These are phyloP conservation scores for Seminavis robusta DNA, from an alignment of 108 stramenopile species.

Conservation along the genomic window DNA sequence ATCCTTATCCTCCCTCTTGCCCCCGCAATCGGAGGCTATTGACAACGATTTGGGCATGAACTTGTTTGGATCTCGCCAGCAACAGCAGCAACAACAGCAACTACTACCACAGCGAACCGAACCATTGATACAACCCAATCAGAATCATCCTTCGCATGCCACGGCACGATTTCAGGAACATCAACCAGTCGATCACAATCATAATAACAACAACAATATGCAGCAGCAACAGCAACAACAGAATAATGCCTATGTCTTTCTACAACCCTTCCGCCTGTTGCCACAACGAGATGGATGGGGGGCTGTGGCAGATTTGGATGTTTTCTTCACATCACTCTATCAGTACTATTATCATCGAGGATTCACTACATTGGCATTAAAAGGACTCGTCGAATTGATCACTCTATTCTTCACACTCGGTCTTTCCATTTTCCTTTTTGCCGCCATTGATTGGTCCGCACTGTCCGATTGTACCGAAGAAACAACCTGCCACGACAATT, in stretches of 20 bases:
- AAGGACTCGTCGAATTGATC: conserved; percentile 76
- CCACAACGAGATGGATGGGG: conserved; percentile 64
- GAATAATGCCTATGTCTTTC: conserved; percentile 53
- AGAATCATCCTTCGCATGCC: conserved; percentile 1
- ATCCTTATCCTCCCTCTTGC: background rate
- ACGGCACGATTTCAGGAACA: background rate
- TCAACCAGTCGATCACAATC: background rate
- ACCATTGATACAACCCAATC: no score
- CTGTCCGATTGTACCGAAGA: conserved; percentile 83
- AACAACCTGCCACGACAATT: conserved; percentile 53
- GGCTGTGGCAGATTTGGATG: conserved; percentile 80
- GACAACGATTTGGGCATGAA: no score
- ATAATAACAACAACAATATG: background rate
- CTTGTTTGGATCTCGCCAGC: no score
- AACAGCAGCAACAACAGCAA: no score
- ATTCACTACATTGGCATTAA: conserved; percentile 75
- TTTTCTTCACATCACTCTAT: conserved; percentile 85
- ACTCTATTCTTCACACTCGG: conserved; percentile 88
- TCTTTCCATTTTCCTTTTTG: conserved; percentile 80
- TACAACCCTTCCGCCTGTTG: conserved; percentile 42
- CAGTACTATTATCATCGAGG: conserved; percentile 91
- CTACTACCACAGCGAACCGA: no score
- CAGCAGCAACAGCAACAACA: conserved; percentile 13
- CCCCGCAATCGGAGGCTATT: background rate
- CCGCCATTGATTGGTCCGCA: conserved; percentile 83